These are phyloP conservation scores for Ambrosiella beaveri DNA, from an alignment of 2,329 filamentous ascomycete species.

Conservation along the genomic window DNA sequence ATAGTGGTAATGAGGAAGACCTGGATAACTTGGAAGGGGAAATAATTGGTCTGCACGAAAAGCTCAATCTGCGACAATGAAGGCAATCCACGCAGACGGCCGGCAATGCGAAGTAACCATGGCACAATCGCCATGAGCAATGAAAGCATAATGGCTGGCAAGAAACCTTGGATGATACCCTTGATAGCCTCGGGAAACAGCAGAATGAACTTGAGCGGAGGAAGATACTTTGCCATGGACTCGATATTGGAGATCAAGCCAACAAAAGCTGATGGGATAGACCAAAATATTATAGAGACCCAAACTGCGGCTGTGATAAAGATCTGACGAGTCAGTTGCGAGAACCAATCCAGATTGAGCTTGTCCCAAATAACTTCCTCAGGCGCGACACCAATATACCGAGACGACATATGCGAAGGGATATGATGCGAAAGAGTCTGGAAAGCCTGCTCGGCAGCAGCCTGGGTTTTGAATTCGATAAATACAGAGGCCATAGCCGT, in stretches of 20 bases:
- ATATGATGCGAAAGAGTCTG: constrained; percentile 70
- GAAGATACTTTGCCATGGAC: constrained; percentile 44
- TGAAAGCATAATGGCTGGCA: constrained; percentile 64
- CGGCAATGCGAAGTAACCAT: constrained; percentile 57
- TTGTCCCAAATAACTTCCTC: constrained; percentile 77
- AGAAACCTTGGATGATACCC: constrained; percentile 65
- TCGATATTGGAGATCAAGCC: constrained; percentile 73
- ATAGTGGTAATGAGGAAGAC: constrained; percentile 72
- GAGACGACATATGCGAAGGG: constrained; percentile 66
- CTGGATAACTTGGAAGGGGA: constrained; percentile 64
- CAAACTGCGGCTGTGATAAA: constrained; percentile 48
- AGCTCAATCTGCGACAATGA: constrained; percentile 57
- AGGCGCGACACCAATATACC: constrained; percentile 66
- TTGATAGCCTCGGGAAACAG: constrained; percentile 50
- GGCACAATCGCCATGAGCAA: constrained; percentile 73
- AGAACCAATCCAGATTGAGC: constrained; percentile 51
- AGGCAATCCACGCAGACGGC: constrained; percentile 52
- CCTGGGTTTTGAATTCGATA: constrained; percentile 71
- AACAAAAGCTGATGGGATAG: constrained; percentile 56
- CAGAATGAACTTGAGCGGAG: constrained; percentile 58
- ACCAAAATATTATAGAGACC: constrained; percentile 72
- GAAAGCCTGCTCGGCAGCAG: constrained; percentile 69
- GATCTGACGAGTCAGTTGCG: constrained; percentile 52
- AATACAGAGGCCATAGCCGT: constrained; percentile 61
- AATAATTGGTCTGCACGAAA: constrained; percentile 64